Conservation (phyloP, 768 basidiomycete genomes). For the Tephrocybe sp. region DNA sequence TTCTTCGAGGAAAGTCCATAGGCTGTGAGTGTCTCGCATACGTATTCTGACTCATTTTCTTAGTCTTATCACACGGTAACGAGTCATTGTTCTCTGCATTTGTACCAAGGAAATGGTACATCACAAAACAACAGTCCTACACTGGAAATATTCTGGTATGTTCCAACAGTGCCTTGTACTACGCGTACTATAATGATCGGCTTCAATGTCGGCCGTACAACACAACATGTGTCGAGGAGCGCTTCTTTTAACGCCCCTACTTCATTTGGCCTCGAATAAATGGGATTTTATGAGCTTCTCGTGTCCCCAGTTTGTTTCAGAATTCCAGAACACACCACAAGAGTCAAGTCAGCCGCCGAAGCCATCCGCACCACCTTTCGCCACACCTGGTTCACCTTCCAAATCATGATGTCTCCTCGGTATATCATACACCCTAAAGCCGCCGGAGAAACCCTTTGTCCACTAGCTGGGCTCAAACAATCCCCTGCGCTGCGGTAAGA, state of each 20-base stretch:
- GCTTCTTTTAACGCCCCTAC: neutral
- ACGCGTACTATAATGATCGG: conserved; percentile 4
- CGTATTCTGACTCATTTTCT: conserved; percentile 17
- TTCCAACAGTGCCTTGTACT: conserved; percentile 1
- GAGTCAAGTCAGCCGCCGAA: conserved; percentile 17
- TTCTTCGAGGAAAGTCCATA: conserved; percentile 11
- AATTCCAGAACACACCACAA: conserved; percentile 11
- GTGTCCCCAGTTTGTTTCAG: conserved; percentile 9
- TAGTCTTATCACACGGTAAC: conserved; percentile 12
- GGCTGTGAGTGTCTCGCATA: neutral
- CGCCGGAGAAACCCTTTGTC: neutral
- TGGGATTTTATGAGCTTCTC: neutral
- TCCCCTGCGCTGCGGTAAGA: conserved; percentile 12
- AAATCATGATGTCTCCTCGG: conserved; percentile 22
- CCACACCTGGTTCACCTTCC: conserved; percentile 8
- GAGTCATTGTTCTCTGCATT: conserved; percentile 16
- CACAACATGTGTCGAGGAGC: neutral
- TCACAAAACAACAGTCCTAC: conserved; percentile 8
- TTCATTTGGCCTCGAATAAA: no score
- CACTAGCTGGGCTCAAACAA: neutral
- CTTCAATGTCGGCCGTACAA: neutral
- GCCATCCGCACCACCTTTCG: conserved; percentile 4
- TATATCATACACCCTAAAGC: conserved; percentile 23
- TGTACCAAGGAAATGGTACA: conserved; percentile 4
- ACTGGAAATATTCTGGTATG: conserved; percentile 13